A percentile compares a stretch with the other conserved stretches of the same genome.
Evolutionary conservation across 164 flowering plant species (phyloP).

Genomic region (Stephania cephalantha): DNA sequence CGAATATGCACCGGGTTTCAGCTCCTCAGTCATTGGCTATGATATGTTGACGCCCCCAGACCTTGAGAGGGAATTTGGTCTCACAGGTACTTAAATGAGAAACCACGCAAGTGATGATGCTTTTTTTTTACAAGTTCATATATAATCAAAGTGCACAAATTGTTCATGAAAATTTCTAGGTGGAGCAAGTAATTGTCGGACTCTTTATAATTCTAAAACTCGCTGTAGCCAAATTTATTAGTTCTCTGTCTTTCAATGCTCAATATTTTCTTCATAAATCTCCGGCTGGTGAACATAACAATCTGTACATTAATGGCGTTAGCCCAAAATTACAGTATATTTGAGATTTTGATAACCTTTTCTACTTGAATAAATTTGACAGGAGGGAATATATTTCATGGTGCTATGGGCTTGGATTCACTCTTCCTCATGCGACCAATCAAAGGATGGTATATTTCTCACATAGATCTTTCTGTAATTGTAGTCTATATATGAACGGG

Average conservation of each 20-base stretch:
- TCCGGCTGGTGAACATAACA: no score
- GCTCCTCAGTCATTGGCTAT: constrained; percentile 73
- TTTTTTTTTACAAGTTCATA: neutral
- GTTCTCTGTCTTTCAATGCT: neutral
- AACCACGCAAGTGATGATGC: neutral
- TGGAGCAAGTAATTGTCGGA: neutral
- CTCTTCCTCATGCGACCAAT: constrained; percentile 91
- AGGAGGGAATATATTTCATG: constrained; percentile 98
- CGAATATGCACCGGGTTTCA: constrained; percentile 93
- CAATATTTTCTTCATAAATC: neutral
- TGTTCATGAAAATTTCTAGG: neutral
- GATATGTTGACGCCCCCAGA: constrained; percentile 98
- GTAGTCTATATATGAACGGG: neutral
- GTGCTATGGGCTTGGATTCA: constrained; percentile 96
- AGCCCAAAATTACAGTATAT: neutral
- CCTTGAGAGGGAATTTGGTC: constrained; percentile 82
- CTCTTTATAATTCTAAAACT: neutral
- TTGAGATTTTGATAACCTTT: neutral
- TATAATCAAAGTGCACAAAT: neutral
- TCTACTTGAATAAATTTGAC: constrained; percentile 14
- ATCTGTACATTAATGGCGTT: neutral
- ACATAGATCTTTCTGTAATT: neutral
- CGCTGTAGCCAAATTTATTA: neutral
- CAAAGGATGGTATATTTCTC: constrained; percentile 73
- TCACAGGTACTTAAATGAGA: constrained; percentile 51